Evolutionary conservation across 371 early-diverging fungal species (phyloP), one percentile per base, ranked within the genome.

Genomic region (Rhizopus stolonifer): DNA sequence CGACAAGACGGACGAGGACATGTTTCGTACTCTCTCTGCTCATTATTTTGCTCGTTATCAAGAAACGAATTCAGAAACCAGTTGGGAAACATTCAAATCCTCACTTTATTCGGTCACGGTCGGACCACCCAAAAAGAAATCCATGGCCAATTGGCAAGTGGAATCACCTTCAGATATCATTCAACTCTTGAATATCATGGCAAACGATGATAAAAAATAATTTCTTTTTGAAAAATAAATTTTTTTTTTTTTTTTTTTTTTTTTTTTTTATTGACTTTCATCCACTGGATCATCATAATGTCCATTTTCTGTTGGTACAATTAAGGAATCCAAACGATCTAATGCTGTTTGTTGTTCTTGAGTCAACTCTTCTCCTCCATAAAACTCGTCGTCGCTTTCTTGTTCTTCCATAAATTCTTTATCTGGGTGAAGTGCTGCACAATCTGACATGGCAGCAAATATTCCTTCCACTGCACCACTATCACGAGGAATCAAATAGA

Each of bases 1-100:
- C 64, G 97, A 97, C 66, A 85, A 89, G 66, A 97, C 98, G 1
- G 98, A 98, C 63, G 96, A 96, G 65, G 98, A 96, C 63, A 96
- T 98, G 96, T 90, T 90, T 70, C 81, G 87, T 31, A 81, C 80
- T 7, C 32, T 67, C 11, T 49, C 60, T 11, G 47, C 53, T 23
- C 24, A 46, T 4, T 57, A 60, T 23, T 55, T 55, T 31, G 34
- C 54, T 19, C 58, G 36, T 8, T 55, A 54, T 23, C 61, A 61
- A 52, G 51, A 51, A 43, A 40, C 31, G 18, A 25, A 57, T 3
- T 39, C 44, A 2, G 49, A 52, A 18, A 36, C 25, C 10, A 43
- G 46, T 19, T 56, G 60, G 53, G 42, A 42, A 11, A 54, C 49
- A 31, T 40, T 32, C 1, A 47, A 50, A 6, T 51, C 57, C 0